Evolutionary conservation across 2,329 filamentous ascomycete species (phyloP), one percentile per base, ranked within the genome.

Genomic region (Sclerotinia subarctica): DNA sequence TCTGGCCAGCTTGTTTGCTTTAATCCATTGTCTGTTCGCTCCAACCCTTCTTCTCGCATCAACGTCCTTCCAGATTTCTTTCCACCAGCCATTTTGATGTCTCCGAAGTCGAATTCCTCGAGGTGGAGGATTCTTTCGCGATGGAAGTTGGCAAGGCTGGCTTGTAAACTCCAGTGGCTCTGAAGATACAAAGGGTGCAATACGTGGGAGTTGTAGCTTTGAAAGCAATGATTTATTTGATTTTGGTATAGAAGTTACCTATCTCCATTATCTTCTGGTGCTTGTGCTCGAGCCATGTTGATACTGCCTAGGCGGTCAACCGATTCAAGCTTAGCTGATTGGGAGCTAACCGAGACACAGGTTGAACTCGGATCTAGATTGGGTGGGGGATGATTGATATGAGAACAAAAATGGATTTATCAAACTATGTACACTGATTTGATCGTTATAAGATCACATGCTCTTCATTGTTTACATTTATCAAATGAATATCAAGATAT

Each of bases 11-110:
- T 96, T 59, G 93, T 92, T 77, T 95, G 87, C 77, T 94, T 95
- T 90, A 99, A 94, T 81, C 94, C 94, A 86, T 99, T 99, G 83
- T 99, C 95, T 70, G 95, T 98, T 78, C 94, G 88, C 82, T 96
- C 93, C 72, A 99, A 88, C 73, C 95, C 94, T 70, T 78, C 77
- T 70, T 78, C 77, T 68, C 74, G 75, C 75, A 77, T 59, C 42
- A 78, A 76, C 71, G 75, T 74, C 72, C 77, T 77, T 19, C 74
- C 76, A 21, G 74, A 77, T 68, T 78, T 78, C 72, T 78, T 78
- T 63, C 77, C 58, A 13, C 54, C 76, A 49, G 74, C 76, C 77
- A 78, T 78, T 17, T 62, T 70, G 7, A 24, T 58, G 11, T 26
- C 49, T 26, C 24, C 26, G 52, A 35, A 21, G 13, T 38, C 10